Evolutionary conservation across 257 asterid genomes (phyloP).

Genomic region (Eustoma russellianum): DNA sequence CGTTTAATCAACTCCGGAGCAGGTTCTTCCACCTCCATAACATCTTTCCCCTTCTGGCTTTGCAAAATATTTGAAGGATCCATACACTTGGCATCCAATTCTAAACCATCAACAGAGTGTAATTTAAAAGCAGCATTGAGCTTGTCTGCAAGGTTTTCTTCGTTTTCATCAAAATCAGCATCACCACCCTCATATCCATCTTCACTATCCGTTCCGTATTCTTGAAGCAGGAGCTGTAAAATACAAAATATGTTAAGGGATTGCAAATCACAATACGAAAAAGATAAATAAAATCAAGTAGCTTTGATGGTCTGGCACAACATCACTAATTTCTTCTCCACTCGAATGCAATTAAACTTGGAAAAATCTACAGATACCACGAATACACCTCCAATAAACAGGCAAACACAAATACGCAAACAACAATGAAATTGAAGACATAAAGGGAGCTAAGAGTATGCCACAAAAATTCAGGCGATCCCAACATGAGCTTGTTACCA

Average conservation of each 20-base stretch:
- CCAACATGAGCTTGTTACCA: too few relatives aligned
- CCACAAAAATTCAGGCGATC: too few relatives aligned
- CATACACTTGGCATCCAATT: background rate
- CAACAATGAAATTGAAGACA: too few relatives aligned
- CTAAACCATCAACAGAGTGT: conserved; percentile 13
- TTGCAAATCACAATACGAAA: background rate
- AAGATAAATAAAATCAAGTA: background rate
- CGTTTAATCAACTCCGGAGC: conserved; percentile 55
- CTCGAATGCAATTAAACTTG: too few relatives aligned
- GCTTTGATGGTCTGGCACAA: background rate
- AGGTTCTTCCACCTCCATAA: conserved; percentile 39
- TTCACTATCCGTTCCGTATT: conserved; percentile 60
- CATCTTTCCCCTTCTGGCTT: conserved; percentile 21
- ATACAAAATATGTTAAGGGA: conserved; percentile 11
- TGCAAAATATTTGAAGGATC: conserved; percentile 26
- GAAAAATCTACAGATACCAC: too few relatives aligned
- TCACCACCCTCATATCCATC: conserved; percentile 37
- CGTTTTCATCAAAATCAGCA: conserved; percentile 37
- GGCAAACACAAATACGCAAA: too few relatives aligned
- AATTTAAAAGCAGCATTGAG: conserved; percentile 48
- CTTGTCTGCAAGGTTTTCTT: conserved; percentile 52
- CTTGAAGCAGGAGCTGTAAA: conserved; percentile 71
- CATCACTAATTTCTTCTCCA: too few relatives aligned
- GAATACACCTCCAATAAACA: background rate
- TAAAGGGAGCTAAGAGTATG: too few relatives aligned